Evolutionary conservation across 768 basidiomycete species (phyloP).

Genomic region (Boletus rubroflammeus): DNA sequence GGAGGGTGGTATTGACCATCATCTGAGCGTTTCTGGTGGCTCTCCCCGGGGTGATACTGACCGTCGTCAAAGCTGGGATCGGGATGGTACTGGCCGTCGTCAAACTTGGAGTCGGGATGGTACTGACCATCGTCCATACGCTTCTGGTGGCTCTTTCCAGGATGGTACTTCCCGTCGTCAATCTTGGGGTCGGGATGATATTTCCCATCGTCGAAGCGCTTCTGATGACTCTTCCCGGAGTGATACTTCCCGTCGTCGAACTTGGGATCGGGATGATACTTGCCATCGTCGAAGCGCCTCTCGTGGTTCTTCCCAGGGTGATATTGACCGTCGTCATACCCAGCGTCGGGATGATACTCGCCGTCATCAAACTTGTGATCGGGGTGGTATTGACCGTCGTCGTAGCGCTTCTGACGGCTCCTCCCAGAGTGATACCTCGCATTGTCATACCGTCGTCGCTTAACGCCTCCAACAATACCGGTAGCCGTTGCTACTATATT

Average conservation of each 20-base stretch:
- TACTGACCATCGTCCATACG: constrained; percentile 16
- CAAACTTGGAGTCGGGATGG: neutral
- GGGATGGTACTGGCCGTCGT: constrained; percentile 16
- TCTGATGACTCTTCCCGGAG: neutral
- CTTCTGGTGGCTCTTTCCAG: neutral
- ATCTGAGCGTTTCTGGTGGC: constrained; percentile 9
- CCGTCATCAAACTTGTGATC: neutral
- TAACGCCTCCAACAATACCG: neutral
- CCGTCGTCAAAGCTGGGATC: constrained; percentile 1
- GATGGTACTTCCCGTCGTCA: neutral
- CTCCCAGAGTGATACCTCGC: neutral
- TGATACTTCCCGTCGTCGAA: neutral
- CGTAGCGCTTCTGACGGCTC: neutral
- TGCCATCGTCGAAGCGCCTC: constrained; percentile 11
- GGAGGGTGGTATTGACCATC: neutral
- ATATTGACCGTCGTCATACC: constrained; percentile 8
- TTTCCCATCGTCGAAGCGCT: constrained; percentile 17
- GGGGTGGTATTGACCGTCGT: constrained; percentile 14
- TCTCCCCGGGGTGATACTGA: neutral
- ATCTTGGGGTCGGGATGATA: constrained; percentile 5
- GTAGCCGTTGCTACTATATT: neutral
- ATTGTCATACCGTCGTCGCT: neutral
- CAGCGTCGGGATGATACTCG: constrained; percentile 4
- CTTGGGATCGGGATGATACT: constrained; percentile 10
- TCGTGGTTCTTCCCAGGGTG: neutral